phyloP scores from a whole-genome alignment of 1,139 yeast species.

The Debaryomyces sp. region DNA sequence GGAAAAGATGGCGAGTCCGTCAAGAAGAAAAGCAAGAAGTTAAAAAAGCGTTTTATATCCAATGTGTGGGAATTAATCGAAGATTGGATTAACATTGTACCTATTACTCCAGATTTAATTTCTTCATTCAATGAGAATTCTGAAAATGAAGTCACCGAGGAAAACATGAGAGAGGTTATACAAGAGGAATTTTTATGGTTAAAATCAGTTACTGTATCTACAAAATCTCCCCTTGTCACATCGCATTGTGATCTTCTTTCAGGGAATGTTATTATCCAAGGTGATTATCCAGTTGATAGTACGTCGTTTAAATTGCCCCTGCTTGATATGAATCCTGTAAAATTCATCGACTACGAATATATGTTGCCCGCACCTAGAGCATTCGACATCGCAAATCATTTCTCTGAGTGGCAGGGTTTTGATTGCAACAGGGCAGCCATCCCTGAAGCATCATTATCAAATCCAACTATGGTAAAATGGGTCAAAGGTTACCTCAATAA shows the following conservation, averaged over 20 bases:
- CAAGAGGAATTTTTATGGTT: conserved; percentile 60
- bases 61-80: conserved; percentile 63
- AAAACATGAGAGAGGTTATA: conserved; percentile 43
- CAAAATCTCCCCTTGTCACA: conserved; percentile 58
- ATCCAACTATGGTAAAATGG: conserved; percentile 57
- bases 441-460: conserved; percentile 51
- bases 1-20: conserved; percentile 13
- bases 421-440: conserved; percentile 65
- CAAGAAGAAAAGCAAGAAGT: conserved; percentile 16
- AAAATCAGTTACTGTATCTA: conserved; percentile 33
- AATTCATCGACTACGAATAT: conserved; percentile 81
- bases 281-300: conserved; percentile 21
- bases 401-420: conserved; percentile 88
- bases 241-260: conserved; percentile 74
- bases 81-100: conserved; percentile 65
- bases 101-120: conserved; percentile 48
- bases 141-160: conserved; percentile 22
- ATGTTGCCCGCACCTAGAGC: conserved; percentile 82
- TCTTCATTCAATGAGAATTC: conserved; percentile 42
- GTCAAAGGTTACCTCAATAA: conserved; percentile 50
- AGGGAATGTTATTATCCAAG: conserved; percentile 71
- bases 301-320: conserved; percentile 25
- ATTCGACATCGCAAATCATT: conserved; percentile 83
- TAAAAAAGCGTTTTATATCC: conserved; percentile 37
- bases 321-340: conserved; percentile 47